A percentile compares a stretch with the other conserved stretches of the same genome.
Evolutionary conservation across 2,329 filamentous ascomycete genomes (phyloP).

Genomic region (Monosporascus ibericus): DNA sequence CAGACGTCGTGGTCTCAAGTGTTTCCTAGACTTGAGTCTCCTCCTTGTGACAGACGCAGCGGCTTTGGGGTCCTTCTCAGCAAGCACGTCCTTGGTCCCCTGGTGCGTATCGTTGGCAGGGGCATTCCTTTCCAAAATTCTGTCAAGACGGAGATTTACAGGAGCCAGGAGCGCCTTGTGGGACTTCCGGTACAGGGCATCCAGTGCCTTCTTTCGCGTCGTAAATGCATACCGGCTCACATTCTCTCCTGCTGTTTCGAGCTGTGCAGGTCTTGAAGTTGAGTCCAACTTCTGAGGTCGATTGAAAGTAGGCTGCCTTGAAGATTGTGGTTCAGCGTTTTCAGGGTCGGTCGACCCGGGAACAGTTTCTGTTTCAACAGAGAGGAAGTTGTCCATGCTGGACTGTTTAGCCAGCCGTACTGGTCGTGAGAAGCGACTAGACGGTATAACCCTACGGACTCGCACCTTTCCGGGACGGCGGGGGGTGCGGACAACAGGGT

Average conservation of each 20-base stretch:
- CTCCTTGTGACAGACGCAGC: slow-evolving; percentile 1
- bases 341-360: background rate
- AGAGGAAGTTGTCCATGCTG: slow-evolving; percentile 26
- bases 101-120: slow-evolving; percentile 10
- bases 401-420: slow-evolving; percentile 22
- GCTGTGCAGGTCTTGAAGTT: slow-evolving; percentile 43
- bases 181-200: slow-evolving; percentile 44
- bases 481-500: slow-evolving; percentile 4
- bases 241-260: slow-evolving; percentile 41
- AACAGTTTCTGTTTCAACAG: slow-evolving; percentile 7
- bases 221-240: slow-evolving; percentile 36
- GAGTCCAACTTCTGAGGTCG: slow-evolving; percentile 9
- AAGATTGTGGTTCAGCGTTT: background rate
- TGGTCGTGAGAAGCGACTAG: slow-evolving; percentile 20
- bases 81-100: background rate
- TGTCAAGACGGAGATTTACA: slow-evolving; percentile 29
- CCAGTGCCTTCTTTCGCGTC: slow-evolving; percentile 46
- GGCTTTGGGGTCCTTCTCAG: background rate
- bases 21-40: slow-evolving; percentile 34
- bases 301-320: slow-evolving; percentile 4
- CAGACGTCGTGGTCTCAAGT: slow-evolving; percentile 34
- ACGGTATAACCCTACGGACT: slow-evolving; percentile 3
- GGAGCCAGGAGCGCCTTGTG: slow-evolving; percentile 21
- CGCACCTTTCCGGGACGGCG: slow-evolving; percentile 6
- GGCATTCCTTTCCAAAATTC: slow-evolving; percentile 22